Evolutionary conservation across 768 basidiomycete genomes (phyloP), one percentile per base, ranked within the genome.

Genomic region (Hortiboletus campestris): DNA sequence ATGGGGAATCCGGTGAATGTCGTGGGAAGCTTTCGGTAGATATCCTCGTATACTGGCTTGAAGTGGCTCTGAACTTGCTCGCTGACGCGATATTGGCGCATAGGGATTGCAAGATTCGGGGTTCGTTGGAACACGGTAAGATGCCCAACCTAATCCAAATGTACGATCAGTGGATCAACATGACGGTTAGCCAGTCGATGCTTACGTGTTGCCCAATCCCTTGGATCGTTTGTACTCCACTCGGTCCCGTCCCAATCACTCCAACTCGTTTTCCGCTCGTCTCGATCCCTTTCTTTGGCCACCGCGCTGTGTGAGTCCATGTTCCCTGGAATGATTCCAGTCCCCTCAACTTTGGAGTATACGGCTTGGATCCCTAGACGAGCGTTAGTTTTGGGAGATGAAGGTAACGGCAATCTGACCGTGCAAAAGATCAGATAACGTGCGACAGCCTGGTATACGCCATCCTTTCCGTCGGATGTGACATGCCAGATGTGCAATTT

Each of bases 241-340:
- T 60, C 7, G 61, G 48, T 35, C 62, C 62, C 0, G 62, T 63
- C 2, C 62, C 61, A 5, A 63, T 63, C 6, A 63, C 19, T 10
- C 61, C 62, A 9, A 63, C 62, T 10, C 40, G 49, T 25, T 63
- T 59, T 1, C 61, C 49, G 13, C 0, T 34, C 1, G 46, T 63
- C n/a, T 59, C 46, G 17, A 63, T 63, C 6, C 62, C 62, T 19
- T 49, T 50, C 29, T 52, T 53, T n/a, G 60, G 60, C 60, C 60
- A 61, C 0, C 61, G 53, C 3, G 40, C 51, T 1, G 57, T 59
- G 39, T 63, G 62, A 11, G 34, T 51, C n/a, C 48, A 56, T n/a
- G 11, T 1, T 10, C 61, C 59, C 9, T 49, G 20, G 50, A 63
- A 63, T 10, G 22, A 48, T 17, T 51, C 51, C 1, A 59, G 43